Conservation (phyloP, 2,329 filamentous ascomycete genomes). For the Penicillium palitans region DNA sequence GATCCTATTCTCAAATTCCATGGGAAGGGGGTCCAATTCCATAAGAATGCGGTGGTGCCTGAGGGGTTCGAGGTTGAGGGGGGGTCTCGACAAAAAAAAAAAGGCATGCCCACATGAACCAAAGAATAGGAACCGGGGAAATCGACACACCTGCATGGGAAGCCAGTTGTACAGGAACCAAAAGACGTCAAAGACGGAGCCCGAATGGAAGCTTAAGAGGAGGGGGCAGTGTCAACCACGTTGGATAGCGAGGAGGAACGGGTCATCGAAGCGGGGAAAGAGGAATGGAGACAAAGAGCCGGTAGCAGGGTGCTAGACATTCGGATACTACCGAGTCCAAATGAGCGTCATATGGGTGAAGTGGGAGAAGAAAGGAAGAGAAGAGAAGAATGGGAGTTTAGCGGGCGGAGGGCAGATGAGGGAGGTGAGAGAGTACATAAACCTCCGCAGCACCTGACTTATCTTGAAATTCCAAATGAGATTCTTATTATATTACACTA, state of each 20-base stretch:
- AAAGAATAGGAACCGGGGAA: constrained; percentile 4
- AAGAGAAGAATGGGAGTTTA: constrained; percentile 3
- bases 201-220: constrained; percentile 20
- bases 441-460: constrained; percentile 15
- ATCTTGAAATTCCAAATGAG: background rate
- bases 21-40: background rate
- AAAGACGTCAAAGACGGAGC: constrained; percentile 29
- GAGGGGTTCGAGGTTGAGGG: constrained; percentile 4
- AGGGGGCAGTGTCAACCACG: constrained; percentile 29
- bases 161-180: constrained; percentile 31
- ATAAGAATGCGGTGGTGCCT: background rate
- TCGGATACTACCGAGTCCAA: constrained; percentile 17
- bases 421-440: constrained; percentile 1
- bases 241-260: constrained; percentile 27
- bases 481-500: background rate
- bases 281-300: constrained; percentile 17
- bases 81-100: constrained; percentile 6
- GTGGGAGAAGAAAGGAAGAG: constrained; percentile 17
- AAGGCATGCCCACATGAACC: constrained; percentile 1
- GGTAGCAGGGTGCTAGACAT: constrained; percentile 15
- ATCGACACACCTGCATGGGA: constrained; percentile 43
- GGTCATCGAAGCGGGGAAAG: constrained; percentile 45
- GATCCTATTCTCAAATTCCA: background rate
- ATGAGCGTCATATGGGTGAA: constrained; percentile 15
- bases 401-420: constrained; percentile 6